These are phyloP conservation scores for Linnemannia elongata DNA, from an alignment of 192 early-diverging fungal genomes.

Conservation along the genomic window DNA sequence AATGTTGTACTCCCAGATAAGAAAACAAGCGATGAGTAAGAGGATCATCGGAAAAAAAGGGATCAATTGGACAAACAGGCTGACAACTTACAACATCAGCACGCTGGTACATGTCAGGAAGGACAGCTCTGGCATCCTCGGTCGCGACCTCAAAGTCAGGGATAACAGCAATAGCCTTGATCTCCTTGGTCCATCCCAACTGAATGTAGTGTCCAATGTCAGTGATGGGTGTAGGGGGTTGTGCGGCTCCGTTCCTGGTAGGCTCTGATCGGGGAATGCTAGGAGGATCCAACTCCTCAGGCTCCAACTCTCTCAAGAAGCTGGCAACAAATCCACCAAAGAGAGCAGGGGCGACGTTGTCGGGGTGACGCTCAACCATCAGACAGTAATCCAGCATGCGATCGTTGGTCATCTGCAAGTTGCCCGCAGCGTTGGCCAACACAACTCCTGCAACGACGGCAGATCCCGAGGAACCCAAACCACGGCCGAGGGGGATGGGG, in stretches of 20 bases:
- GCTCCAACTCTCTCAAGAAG: slow-evolving; percentile 77
- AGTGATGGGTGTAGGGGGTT: slow-evolving; percentile 66
- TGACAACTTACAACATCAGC: slow-evolving; percentile 79
- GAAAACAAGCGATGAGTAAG: neutral
- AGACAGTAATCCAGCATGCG: slow-evolving; percentile 93
- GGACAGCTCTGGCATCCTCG: slow-evolving; percentile 87
- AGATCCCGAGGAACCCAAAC: slow-evolving; percentile 96
- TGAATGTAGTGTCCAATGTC: slow-evolving; percentile 79
- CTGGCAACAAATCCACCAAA: slow-evolving; percentile 95
- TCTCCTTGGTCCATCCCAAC: slow-evolving; percentile 75
- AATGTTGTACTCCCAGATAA: neutral
- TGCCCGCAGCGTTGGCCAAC: slow-evolving; percentile 82
- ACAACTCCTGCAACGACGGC: slow-evolving; percentile 95
- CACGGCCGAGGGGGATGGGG: slow-evolving; percentile 94
- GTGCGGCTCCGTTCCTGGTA: slow-evolving; percentile 52
- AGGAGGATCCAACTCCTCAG: slow-evolving; percentile 56
- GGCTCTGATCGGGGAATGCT: slow-evolving; percentile 65
- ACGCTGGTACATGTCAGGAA: slow-evolving; percentile 83
- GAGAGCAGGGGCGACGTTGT: slow-evolving; percentile 95
- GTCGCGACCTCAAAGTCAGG: slow-evolving; percentile 96
- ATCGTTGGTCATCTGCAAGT: slow-evolving; percentile 76
- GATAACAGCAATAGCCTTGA: slow-evolving; percentile 82
- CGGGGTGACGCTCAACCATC: slow-evolving; percentile 97
- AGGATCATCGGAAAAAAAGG: neutral
- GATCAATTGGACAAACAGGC: neutral